Base-by-base conservation (phyloP, 805 yeast genomes). In the Lipomyces yamadae region DNA sequence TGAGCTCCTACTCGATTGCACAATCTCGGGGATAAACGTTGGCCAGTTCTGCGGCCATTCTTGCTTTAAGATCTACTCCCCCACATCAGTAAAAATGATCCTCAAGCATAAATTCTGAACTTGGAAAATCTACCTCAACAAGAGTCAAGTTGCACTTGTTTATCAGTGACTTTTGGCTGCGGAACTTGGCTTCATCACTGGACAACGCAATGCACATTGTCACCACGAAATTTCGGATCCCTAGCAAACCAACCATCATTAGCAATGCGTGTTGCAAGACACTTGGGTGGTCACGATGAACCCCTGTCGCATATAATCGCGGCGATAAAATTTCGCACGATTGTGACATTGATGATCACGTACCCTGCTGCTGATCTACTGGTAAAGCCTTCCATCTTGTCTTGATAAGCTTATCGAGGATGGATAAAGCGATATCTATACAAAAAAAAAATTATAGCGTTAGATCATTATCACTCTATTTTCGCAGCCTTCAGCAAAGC, bases 1-100 rank as follows among this genome's bases (percentile, higher is more conserved):
- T 30, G 95, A 88, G 13, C 94, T 86, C 70, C 91, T 86, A 57
- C 96, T 88, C 70, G 96, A 88, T 67, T 84, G 85, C 58, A 94
- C 95, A 64, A 95, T 85, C 77, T 95, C 99, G 18, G 97, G 97
- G 60, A 95, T 90, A 75, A 95, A 95, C 74, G 89, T 90, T 24
- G 98, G 98, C 99, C 99, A 95, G 77, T 93, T 90, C 73, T 88
- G 91, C 42, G 99, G 99, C 99, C 99, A 95, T 77, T 95, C 99
- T 80, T 95, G 98, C 76, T 95, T 95, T 75, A 95, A 85, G 61
- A 95, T 88, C 75, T 93, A 96, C 48, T 34, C 29, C 2, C 15
- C 0, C 48, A 4, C 13, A 24, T 55, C n/a, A 37, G 34, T 18
- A 29, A 48, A 48, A 39, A 32, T 10, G 30, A 37, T 32, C 24